Conservation (phyloP, 73 alveolate species). For the Paramecium tetraurelia region DNA sequence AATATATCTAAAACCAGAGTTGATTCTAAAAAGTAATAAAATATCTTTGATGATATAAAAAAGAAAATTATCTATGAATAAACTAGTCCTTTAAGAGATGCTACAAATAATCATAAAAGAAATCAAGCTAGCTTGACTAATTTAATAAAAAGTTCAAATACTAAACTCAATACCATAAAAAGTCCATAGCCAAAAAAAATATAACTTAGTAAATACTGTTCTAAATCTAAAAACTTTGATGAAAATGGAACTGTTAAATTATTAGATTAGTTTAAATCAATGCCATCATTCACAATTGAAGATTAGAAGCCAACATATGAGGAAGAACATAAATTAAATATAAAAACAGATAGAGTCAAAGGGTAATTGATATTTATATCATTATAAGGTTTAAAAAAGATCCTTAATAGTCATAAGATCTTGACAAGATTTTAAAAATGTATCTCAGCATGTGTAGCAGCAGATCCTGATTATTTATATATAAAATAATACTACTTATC, state of each 20-base stretch:
- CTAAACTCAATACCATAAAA: background rate
- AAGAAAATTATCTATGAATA: background rate
- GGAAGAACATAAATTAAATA: background rate
- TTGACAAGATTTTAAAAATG: background rate
- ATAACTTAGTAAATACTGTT: background rate
- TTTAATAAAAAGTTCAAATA: background rate
- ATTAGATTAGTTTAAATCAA: constrained; percentile 16
- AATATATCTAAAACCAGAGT: background rate
- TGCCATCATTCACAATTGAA: constrained; percentile 36
- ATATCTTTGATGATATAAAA: constrained; percentile 19
- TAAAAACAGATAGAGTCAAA: constrained; percentile 46
- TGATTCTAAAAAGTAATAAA: constrained; percentile 2
- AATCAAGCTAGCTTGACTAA: background rate
- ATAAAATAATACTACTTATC: background rate
- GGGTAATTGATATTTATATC: background rate
- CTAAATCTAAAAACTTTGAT: constrained; percentile 25
- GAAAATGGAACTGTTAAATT: constrained; percentile 19
- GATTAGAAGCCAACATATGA: background rate
- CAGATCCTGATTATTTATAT: background rate
- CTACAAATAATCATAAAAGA: background rate
- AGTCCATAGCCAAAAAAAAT: background rate
- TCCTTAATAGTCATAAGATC: background rate
- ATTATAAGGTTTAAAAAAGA: background rate
- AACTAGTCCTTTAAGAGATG: constrained; percentile 46
- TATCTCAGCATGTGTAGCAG: constrained; percentile 44